These are phyloP conservation scores for Marasmius fiardii DNA, from an alignment of 1,284 basidiomycete genomes.

Conservation along the genomic window DNA sequence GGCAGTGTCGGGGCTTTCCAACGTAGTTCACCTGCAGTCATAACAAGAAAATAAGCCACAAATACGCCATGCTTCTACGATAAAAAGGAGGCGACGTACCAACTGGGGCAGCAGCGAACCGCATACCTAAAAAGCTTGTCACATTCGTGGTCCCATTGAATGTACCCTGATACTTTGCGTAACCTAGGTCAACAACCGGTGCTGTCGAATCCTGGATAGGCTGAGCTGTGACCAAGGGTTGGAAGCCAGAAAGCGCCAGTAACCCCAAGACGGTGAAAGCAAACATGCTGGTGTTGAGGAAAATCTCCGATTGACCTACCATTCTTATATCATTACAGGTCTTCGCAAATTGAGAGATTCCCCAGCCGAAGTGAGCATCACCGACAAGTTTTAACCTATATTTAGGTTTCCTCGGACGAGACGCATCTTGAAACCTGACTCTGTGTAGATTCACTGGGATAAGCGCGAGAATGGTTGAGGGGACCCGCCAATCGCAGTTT, in stretches of 20 bases:
- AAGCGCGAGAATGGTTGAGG: too few relatives aligned
- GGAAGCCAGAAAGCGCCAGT: neutral
- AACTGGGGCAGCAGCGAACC: slow-evolving; percentile 37
- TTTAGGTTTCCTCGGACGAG: too few relatives aligned
- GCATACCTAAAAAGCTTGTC: slow-evolving; percentile 36
- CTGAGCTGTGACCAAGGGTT: neutral
- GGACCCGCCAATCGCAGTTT: too few relatives aligned
- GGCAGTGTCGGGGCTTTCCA: slow-evolving; percentile 32
- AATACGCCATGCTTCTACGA: neutral
- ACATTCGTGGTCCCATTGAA: slow-evolving; percentile 28
- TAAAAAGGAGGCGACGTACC: slow-evolving; percentile 19
- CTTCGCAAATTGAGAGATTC: too few relatives aligned
- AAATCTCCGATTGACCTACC: too few relatives aligned
- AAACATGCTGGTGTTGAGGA: too few relatives aligned
- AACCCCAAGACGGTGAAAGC: too few relatives aligned
- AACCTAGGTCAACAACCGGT: slow-evolving; percentile 35
- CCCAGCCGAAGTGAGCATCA: too few relatives aligned
- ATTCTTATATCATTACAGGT: too few relatives aligned
- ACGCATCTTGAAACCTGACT: too few relatives aligned
- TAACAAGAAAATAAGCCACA: neutral
- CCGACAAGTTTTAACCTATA: too few relatives aligned
- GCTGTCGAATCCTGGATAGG: neutral
- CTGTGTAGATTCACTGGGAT: too few relatives aligned
- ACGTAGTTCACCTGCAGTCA: slow-evolving; percentile 29
- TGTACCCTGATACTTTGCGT: slow-evolving; percentile 34